Evolutionary conservation across 805 yeast genomes (phyloP).

Genomic region (Saccharomycopsis guyanensis): DNA sequence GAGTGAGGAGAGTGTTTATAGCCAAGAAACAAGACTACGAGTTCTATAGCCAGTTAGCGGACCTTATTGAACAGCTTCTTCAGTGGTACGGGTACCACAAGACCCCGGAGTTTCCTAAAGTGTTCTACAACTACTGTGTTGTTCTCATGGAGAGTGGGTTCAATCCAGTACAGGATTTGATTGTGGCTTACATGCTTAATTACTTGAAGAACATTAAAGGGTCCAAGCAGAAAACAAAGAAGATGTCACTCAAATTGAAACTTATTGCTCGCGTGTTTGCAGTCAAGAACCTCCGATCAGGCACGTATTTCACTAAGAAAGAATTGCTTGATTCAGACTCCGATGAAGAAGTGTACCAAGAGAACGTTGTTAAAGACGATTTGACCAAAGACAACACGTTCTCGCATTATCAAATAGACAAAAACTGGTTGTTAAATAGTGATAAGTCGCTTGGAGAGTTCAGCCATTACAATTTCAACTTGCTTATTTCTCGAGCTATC

Average conservation of each 20-base stretch:
- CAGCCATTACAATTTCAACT: slow-evolving; percentile 14
- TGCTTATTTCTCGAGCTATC: slow-evolving; percentile 19
- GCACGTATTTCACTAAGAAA: slow-evolving; percentile 3
- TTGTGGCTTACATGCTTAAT: slow-evolving; percentile 13
- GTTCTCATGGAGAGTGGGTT: slow-evolving; percentile 19
- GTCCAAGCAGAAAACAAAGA: not conserved
- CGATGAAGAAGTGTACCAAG: slow-evolving; percentile 4
- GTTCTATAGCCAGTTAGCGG: slow-evolving; percentile 12
- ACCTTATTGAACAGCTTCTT: slow-evolving; percentile 4
- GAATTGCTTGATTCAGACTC: slow-evolving; percentile 9
- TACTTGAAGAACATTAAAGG: slow-evolving; percentile 11
- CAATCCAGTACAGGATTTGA: slow-evolving; percentile 16
- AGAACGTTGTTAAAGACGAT: slow-evolving; percentile 2
- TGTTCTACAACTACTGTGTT: slow-evolving; percentile 15
- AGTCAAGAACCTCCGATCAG: slow-evolving; percentile 11
- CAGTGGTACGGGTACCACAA: slow-evolving; percentile 3
- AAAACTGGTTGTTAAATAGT: slow-evolving; percentile 14
- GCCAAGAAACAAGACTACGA: slow-evolving; percentile 11
- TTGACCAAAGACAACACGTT: not conserved
- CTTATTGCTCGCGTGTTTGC: slow-evolving; percentile 19
- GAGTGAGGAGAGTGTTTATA: slow-evolving; percentile 8
- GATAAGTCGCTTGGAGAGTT: slow-evolving; percentile 10
- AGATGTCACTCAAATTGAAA: slow-evolving; percentile 10
- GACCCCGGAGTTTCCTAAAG: slow-evolving; percentile 16
- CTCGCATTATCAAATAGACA: slow-evolving; percentile 5